phyloP scores from a whole-genome alignment of 331 rosid genomes.

The Stylosanthes scabra region DNA sequence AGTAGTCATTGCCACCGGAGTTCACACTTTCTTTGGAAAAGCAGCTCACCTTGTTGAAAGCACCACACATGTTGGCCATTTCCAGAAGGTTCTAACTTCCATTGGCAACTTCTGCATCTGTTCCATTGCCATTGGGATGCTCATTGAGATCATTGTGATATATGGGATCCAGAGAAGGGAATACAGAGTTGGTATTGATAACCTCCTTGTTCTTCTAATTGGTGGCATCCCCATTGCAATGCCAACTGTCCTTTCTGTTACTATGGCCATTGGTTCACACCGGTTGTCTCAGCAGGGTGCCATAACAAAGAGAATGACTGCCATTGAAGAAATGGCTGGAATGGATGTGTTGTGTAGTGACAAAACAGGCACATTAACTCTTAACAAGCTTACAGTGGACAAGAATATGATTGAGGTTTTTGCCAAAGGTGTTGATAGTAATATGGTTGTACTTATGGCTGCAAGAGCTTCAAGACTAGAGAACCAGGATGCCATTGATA shows the following conservation, averaged over 20 bases:
- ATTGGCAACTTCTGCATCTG: constrained; percentile 82
- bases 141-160: constrained; percentile 66
- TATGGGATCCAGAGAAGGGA: constrained; percentile 40
- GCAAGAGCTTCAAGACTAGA: constrained; percentile 86
- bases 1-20: constrained; percentile 79
- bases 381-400: constrained; percentile 83
- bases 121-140: constrained; percentile 75
- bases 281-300: constrained; percentile 80
- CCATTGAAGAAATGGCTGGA: constrained; percentile 90
- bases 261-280: constrained; percentile 86
- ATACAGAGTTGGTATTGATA: constrained; percentile 63
- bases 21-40: constrained; percentile 81
- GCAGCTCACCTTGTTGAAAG: constrained; percentile 86
- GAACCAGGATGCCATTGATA: constrained; percentile 81
- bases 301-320: constrained; percentile 86
- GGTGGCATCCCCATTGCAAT: constrained; percentile 90
- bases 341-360: constrained; percentile 85
- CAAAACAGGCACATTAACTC: constrained; percentile 81
- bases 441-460: constrained; percentile 78
- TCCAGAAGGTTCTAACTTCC: constrained; percentile 73
- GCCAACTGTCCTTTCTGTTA: constrained; percentile 90
- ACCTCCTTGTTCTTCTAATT: constrained; percentile 73
- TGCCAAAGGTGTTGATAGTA: constrained; percentile 62
- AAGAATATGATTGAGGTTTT: constrained; percentile 74
- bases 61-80: constrained; percentile 80